phyloP scores from a whole-genome alignment of 129 eudicot genomes.

The Helichrysum umbraculigerum region DNA sequence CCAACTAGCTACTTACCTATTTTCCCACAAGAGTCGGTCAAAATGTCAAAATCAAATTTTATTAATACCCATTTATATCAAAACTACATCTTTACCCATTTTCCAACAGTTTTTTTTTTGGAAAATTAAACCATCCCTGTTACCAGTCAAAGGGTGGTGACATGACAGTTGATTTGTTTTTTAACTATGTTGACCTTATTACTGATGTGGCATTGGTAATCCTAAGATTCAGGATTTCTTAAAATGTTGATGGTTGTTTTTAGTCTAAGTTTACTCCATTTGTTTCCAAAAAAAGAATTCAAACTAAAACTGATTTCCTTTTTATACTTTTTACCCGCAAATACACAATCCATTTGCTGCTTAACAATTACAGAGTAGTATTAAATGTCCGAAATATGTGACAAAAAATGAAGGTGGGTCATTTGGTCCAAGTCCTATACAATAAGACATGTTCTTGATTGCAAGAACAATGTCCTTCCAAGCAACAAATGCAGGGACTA shows the following conservation, averaged over 20 bases:
- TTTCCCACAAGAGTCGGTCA: constrained; percentile 19
- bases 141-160: neutral
- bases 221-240: too few relatives aligned
- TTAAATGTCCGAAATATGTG: neutral
- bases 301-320: too few relatives aligned
- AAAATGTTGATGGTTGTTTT: too few relatives aligned
- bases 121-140: neutral
- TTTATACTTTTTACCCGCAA: neutral
- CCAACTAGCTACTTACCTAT: constrained; percentile 7
- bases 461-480: constrained; percentile 3
- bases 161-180: neutral
- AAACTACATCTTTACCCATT: neutral
- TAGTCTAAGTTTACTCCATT: too few relatives aligned
- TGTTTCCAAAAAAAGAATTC: too few relatives aligned
- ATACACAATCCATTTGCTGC: neutral
- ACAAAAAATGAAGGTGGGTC: neutral
- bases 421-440: neutral
- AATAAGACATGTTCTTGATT: constrained; percentile 22
- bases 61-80: neutral
- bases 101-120: too few relatives aligned
- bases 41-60: neutral
- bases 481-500: constrained; percentile 20
- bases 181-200: neutral
- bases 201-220: neutral
- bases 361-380: too few relatives aligned